A percentile compares a stretch with the other conserved stretches of the same genome.
Conservation (phyloP, 192 early-diverging fungal genomes). For the Podila clonocystis region DNA sequence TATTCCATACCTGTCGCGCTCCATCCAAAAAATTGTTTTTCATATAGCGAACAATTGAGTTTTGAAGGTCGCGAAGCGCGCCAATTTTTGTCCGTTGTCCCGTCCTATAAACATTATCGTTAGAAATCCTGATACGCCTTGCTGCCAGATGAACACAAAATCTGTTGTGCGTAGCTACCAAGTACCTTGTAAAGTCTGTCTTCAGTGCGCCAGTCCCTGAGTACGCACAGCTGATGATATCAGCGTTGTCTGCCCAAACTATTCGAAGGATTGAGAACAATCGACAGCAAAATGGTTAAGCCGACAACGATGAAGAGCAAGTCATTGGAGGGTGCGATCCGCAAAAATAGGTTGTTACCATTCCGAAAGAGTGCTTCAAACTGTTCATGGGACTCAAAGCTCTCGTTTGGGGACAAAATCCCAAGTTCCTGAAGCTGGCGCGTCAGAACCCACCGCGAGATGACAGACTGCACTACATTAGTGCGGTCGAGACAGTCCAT, state of each 20-base stretch:
- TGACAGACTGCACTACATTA: slow-evolving; percentile 95
- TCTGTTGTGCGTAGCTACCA: too few species aligned
- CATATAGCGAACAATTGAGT: slow-evolving; percentile 87
- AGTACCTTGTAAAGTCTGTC: slow-evolving; percentile 93
- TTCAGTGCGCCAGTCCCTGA: slow-evolving; percentile 97
- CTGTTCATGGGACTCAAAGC: slow-evolving; percentile 67
- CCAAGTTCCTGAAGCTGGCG: slow-evolving; percentile 75
- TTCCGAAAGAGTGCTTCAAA: slow-evolving; percentile 85
- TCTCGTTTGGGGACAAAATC: slow-evolving; percentile 67
- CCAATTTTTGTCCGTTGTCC: slow-evolving; percentile 87
- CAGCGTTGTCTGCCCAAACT: slow-evolving; percentile 99
- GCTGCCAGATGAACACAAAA: neutral
- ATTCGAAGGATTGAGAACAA: neutral
- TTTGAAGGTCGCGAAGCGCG: slow-evolving; percentile 80
- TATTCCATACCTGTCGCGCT: slow-evolving; percentile 66
- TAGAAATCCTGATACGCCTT: neutral
- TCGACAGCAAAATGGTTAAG: neutral
- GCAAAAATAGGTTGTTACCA: slow-evolving; percentile 53
- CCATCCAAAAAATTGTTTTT: slow-evolving; percentile 98
- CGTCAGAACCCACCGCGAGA: slow-evolving; percentile 80
- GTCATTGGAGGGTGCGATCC: neutral
- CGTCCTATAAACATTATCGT: slow-evolving; percentile 61
- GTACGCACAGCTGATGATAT: slow-evolving; percentile 89
- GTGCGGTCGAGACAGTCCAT: slow-evolving; percentile 99
- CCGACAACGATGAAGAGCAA: neutral